These are phyloP conservation scores for Cyberlindnera saturnus DNA, from an alignment of 805 yeast species.

Conservation along the genomic window DNA sequence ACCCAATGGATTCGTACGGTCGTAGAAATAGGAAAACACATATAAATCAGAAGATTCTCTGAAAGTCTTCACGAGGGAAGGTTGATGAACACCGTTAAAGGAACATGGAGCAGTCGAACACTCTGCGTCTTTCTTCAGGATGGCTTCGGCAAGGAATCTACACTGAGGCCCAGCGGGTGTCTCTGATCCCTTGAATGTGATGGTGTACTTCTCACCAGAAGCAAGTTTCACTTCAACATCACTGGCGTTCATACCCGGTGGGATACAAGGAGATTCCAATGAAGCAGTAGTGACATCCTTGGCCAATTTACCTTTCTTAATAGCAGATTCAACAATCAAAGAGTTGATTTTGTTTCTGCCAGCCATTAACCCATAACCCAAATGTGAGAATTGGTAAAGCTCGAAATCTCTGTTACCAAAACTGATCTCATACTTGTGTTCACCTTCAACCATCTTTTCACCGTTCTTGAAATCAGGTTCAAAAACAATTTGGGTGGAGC, in stretches of 20 bases:
- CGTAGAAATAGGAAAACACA: conserved; percentile 92
- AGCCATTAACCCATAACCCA: conserved; percentile 93
- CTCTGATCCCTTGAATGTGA: conserved; percentile 61
- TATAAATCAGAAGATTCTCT: conserved; percentile 68
- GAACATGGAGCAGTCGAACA: conserved; percentile 83
- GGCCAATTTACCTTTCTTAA: conserved; percentile 34
- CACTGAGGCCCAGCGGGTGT: conserved; percentile 77
- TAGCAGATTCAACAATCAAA: conserved; percentile 48
- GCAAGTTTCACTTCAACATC: conserved; percentile 55
- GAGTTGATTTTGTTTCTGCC: conserved; percentile 81
- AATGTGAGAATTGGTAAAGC: conserved; percentile 89
- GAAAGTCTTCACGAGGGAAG: conserved; percentile 78
- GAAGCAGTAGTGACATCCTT: conserved; percentile 37
- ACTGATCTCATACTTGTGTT: conserved; percentile 71
- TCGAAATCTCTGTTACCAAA: conserved; percentile 80
- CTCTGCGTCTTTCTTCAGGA: conserved; percentile 74
- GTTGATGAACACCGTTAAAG: conserved; percentile 96
- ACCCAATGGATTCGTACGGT: conserved; percentile 89
- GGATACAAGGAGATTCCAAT: conserved; percentile 77
- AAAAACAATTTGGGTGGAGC: conserved; percentile 96
- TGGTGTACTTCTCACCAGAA: conserved; percentile 40
- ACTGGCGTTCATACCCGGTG: conserved; percentile 64
- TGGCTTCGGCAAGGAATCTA: conserved; percentile 72
- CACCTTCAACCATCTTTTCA: conserved; percentile 74
- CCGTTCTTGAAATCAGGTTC: conserved; percentile 72